These are phyloP conservation scores for Aquilaria sinensis DNA, from an alignment of 345 rosid genomes.

Conservation along the genomic window DNA sequence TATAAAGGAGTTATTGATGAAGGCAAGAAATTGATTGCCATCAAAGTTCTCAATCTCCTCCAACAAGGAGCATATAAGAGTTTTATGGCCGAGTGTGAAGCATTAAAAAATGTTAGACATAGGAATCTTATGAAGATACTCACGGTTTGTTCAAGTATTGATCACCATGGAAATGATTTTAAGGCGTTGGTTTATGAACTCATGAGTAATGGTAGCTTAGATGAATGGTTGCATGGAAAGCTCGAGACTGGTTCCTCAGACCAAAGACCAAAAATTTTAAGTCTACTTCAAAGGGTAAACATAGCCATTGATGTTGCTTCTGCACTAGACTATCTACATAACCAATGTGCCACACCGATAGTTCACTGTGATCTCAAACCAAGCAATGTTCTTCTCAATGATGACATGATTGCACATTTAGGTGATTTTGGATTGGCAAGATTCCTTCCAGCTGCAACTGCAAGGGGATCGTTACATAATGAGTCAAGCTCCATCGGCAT, in stretches of 20 bases:
- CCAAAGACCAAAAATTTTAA: too few species aligned
- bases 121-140: slow-evolving; percentile 33
- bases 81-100: slow-evolving; percentile 36
- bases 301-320: too few species aligned
- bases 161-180: too few species aligned
- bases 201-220: slow-evolving; percentile 2
- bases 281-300: slow-evolving; percentile 8
- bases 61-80: slow-evolving; percentile 31
- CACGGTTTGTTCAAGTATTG: slow-evolving; percentile 2
- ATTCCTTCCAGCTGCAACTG: neutral
- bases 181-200: neutral
- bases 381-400: slow-evolving; percentile 18
- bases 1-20: slow-evolving; percentile 19
- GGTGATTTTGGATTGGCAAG: too few species aligned
- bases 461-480: neutral
- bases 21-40: slow-evolving; percentile 6
- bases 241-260: too few species aligned
- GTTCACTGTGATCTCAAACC: slow-evolving; percentile 23
- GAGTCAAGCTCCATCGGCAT: neutral
- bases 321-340: too few species aligned
- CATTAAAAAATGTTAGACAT: slow-evolving; percentile 22
- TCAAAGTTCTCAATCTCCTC: slow-evolving; percentile 29
- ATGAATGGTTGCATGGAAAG: neutral
- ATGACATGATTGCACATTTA: too few species aligned
- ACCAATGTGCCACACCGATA: slow-evolving; percentile 8